Conservation (phyloP, 164 flowering plant species). For the Kingdonia uniflora region DNA sequence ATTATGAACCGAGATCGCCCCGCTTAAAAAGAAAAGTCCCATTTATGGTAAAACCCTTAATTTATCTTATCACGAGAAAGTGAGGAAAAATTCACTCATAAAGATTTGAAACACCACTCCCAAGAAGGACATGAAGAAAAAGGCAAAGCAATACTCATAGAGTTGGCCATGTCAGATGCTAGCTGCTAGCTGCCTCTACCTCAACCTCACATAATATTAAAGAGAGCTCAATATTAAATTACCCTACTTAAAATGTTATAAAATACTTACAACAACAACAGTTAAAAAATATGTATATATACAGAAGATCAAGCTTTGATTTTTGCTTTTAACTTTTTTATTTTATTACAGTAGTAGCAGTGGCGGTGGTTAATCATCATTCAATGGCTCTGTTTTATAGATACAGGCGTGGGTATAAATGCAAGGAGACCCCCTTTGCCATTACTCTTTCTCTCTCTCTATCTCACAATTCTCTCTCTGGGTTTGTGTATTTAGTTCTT, state of each 20-base stretch:
- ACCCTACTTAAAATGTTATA: not conserved
- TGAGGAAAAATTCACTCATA: too few species aligned
- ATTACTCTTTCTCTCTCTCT: constrained; percentile 13
- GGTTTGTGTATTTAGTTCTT: too few species aligned
- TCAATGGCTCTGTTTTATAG: constrained; percentile 73
- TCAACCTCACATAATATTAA: not conserved
- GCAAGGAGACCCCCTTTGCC: constrained; percentile 46
- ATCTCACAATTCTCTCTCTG: not conserved
- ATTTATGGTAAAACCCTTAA: too few species aligned
- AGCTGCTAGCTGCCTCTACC: constrained; percentile 25
- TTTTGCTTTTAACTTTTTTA: too few species aligned
- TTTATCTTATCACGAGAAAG: too few species aligned
- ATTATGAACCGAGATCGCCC: too few species aligned
- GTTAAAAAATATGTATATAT: too few species aligned
- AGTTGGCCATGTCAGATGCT: constrained; percentile 46
- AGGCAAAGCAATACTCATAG: constrained; percentile 7
- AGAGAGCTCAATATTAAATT: too few species aligned
- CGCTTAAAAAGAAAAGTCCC: too few species aligned
- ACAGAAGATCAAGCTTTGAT: too few species aligned
- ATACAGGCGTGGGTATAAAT: constrained; percentile 92
- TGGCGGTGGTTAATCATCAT: constrained; percentile 87
- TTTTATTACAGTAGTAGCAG: too few species aligned
- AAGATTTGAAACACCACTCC: constrained; percentile 8
- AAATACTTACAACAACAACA: constrained; percentile 2
- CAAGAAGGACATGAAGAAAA: constrained; percentile 7